Percentiles rank a stretch among this genome's conserved stretches.
These are phyloP conservation scores for Trametes hirsuta DNA, from an alignment of 1,284 basidiomycete species.

Conservation along the genomic window DNA sequence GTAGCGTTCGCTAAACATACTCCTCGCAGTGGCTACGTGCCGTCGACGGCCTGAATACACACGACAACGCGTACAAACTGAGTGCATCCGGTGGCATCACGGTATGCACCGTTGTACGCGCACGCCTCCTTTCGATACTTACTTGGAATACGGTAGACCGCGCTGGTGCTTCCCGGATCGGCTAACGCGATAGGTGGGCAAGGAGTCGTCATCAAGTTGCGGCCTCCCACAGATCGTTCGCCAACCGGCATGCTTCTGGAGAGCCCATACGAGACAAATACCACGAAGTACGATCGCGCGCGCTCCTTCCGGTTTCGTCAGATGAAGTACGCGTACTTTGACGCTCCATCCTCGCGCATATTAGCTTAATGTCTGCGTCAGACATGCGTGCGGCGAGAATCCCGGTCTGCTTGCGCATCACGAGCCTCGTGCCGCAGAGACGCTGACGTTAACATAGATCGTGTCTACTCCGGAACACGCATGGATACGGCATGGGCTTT, in stretches of 20 bases:
- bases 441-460: constrained; percentile 1
- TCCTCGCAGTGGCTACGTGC: constrained; percentile 44
- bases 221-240: constrained; percentile 47
- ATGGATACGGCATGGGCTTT: constrained; percentile 70
- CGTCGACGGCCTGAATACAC: constrained; percentile 48
- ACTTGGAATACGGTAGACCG: constrained; percentile 25
- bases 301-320: constrained; percentile 50
- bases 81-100: constrained; percentile 53
- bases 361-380: not conserved
- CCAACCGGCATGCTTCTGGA: constrained; percentile 52
- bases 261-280: constrained; percentile 45
- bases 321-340: constrained; percentile 39
- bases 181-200: constrained; percentile 47
- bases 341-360: not conserved
- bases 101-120: not conserved
- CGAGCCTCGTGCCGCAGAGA: too few relatives aligned
- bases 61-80: constrained; percentile 41
- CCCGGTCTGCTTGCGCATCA: constrained; percentile 28
- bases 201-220: constrained; percentile 53
- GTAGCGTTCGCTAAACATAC: not conserved
- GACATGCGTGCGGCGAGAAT: constrained; percentile 39
- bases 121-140: too few relatives aligned
- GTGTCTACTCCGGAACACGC: constrained; percentile 48
- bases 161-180: constrained; percentile 51
- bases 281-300: constrained; percentile 30